phyloP scores from a whole-genome alignment of 2,329 filamentous ascomycete genomes.

The Fusarium setosum region DNA sequence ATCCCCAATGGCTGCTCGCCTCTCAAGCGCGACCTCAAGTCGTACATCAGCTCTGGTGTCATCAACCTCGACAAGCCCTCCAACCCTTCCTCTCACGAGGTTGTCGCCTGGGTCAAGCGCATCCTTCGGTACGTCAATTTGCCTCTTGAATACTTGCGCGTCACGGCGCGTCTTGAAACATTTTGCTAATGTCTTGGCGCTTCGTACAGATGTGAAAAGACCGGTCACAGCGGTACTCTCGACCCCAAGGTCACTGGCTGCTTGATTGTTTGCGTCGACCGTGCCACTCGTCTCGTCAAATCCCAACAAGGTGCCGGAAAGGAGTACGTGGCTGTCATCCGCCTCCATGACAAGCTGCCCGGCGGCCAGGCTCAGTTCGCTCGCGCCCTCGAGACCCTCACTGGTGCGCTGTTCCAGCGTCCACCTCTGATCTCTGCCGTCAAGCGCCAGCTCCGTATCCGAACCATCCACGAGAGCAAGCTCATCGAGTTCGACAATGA shows the following conservation, averaged over 20 bases:
- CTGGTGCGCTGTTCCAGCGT: slow-evolving; percentile 90
- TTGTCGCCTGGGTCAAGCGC: slow-evolving; percentile 99
- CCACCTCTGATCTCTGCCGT: slow-evolving; percentile 98
- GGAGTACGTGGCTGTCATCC: slow-evolving; percentile 96
- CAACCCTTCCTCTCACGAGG: slow-evolving; percentile 98
- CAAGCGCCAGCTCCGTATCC: slow-evolving; percentile 97
- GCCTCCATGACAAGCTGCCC: slow-evolving; percentile 94
- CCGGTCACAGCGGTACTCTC: slow-evolving; percentile 96
- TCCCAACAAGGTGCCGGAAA: slow-evolving; percentile 99
- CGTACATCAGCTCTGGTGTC: slow-evolving; percentile 95
- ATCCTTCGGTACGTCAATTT: slow-evolving; percentile 78
- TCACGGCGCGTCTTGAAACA: slow-evolving; percentile 17
- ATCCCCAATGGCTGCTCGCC: slow-evolving; percentile 94
- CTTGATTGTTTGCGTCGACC: slow-evolving; percentile 94
- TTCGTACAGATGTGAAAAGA: slow-evolving; percentile 75
- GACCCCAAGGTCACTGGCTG: slow-evolving; percentile 98
- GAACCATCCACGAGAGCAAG: slow-evolving; percentile 98
- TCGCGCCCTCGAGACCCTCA: slow-evolving; percentile 93
- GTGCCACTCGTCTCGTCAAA: slow-evolving; percentile 97
- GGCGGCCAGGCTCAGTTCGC: slow-evolving; percentile 94
- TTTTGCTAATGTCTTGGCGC: slow-evolving; percentile 19
- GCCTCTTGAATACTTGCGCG: slow-evolving; percentile 8
- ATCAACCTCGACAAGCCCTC: slow-evolving; percentile 92
- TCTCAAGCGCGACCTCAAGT: slow-evolving; percentile 93
- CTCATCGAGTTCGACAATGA: slow-evolving; percentile 98